Base-by-base conservation (phyloP, 805 yeast species). In the Grigorovia yakushimaensis region DNA sequence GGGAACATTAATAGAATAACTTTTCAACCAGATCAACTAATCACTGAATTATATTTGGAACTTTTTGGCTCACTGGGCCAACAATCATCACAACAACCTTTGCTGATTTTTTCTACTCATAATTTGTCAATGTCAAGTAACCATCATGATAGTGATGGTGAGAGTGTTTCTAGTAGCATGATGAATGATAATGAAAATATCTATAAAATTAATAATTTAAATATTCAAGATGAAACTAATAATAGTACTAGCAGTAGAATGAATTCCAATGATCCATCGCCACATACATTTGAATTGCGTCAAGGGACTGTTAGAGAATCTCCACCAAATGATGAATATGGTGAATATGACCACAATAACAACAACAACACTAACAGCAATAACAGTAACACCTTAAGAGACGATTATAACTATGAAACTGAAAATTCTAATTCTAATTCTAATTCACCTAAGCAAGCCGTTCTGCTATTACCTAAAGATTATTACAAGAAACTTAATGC, bases 1-100 rank as follows among this genome's bases (percentile, higher is more conserved):
- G 47, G 47, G 13, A 41, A 48, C 5, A 22, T 39, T 1, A 46
- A 39, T 41, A 50, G 48, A 41, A 49, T 60, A 2, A 43, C 55
- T 10, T 58, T 63, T 38, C 55, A 54, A 30, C 65, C 67, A 3
- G 66, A 63, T 45, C 62, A 60, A 48, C 47, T 55, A 20, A 52
- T 60, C 2, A 48, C 52, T 18, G 57, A 54, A 42, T 53, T 63
- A 27, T 60, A 59, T 47, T 51, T 42, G 18, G 56, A 49, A 22
- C 41, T 63, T 23, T 63, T 54, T 46, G 64, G 64, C 2, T 50
- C 57, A 8, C 38, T 57, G 36, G 57, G 59, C 9, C 45, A 54
- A 27, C 65, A 61, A 47, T 43, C 47, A 22, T 52, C 61, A 3
- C 46, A 57, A 7, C 60, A 62, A 30, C 57, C 67, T 1, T 41